phyloP scores from a whole-genome alignment of 2,329 filamentous ascomycete genomes.

The Talaromyces sp. region DNA sequence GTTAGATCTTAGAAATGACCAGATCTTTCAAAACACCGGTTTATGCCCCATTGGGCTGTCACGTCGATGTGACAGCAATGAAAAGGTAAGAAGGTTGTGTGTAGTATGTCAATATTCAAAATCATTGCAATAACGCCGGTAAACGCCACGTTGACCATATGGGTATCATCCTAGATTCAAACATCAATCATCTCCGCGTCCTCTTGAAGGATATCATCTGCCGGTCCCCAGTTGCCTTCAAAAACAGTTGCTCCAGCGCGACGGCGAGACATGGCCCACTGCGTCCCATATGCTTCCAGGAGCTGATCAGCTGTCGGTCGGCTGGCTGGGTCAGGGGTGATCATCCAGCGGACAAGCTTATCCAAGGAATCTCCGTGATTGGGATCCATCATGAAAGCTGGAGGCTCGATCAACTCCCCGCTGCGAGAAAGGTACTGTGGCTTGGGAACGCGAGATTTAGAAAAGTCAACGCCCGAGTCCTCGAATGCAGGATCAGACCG shows the following conservation, averaged over 20 bases:
- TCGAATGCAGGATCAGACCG: slow-evolving; percentile 47
- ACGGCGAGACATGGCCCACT: slow-evolving; percentile 75
- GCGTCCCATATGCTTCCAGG: slow-evolving; percentile 68
- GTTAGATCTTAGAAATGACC: slow-evolving; percentile 2
- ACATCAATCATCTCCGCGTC: slow-evolving; percentile 65
- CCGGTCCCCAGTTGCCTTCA: slow-evolving; percentile 92
- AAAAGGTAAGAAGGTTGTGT: neutral
- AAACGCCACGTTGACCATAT: slow-evolving; percentile 16
- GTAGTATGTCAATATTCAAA: slow-evolving; percentile 23
- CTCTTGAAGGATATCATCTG: slow-evolving; percentile 59
- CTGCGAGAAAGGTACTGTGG: slow-evolving; percentile 40
- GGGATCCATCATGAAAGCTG: slow-evolving; percentile 83
- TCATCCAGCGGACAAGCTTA: slow-evolving; percentile 82
- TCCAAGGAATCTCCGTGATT: slow-evolving; percentile 74
- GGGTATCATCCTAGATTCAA: slow-evolving; percentile 31
- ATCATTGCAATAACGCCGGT: slow-evolving; percentile 12
- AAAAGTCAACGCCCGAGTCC: slow-evolving; percentile 39
- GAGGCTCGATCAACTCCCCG: slow-evolving; percentile 67
- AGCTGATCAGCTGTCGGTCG: slow-evolving; percentile 75
- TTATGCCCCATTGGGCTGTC: slow-evolving; percentile 2
- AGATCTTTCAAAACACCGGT: slow-evolving; percentile 1
- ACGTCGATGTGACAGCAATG: neutral
- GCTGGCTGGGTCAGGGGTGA: slow-evolving; percentile 68
- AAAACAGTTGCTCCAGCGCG: slow-evolving; percentile 90
- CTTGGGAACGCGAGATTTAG: slow-evolving; percentile 28